phyloP scores from a whole-genome alignment of 768 basidiomycete species.

The Pholiota microspora region DNA sequence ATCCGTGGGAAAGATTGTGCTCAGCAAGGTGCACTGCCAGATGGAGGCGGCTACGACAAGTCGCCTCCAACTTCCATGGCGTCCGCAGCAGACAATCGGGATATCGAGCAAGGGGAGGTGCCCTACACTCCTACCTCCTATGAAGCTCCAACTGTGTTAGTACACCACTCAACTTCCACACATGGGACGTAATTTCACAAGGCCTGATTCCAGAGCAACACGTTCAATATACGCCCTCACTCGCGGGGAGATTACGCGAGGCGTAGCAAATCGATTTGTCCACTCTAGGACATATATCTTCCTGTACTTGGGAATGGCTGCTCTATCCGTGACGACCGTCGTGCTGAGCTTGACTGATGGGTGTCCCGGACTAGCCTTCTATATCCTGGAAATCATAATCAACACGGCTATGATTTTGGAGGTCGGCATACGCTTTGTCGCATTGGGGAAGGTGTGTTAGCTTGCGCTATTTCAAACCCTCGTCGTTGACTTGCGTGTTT shows the following conservation, averaged over 20 bases:
- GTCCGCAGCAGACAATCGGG: conserved; percentile 35
- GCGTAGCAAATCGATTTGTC: conserved; percentile 87
- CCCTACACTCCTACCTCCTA: conserved; percentile 23
- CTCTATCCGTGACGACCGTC: conserved; percentile 82
- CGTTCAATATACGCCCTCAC: conserved; percentile 86
- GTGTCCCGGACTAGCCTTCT: conserved; percentile 87
- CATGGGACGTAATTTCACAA: conserved; percentile 15
- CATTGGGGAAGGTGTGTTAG: conserved; percentile 81
- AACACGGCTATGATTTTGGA: conserved; percentile 93
- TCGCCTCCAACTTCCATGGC: conserved; percentile 23
- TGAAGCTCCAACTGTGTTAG: conserved; percentile 25
- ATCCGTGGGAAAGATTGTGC: no score
- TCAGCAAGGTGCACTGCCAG: no score
- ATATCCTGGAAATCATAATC: conserved; percentile 84
- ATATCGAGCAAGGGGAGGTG: conserved; percentile 30
- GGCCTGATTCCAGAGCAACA: conserved; percentile 47
- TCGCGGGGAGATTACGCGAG: conserved; percentile 77
- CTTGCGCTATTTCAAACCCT: not conserved
- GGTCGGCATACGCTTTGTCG: conserved; percentile 87
- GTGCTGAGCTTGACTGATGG: conserved; percentile 79
- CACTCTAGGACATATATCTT: conserved; percentile 86
- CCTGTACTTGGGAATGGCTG: conserved; percentile 88
- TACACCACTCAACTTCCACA: conserved; percentile 7
- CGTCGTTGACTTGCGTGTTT: not conserved
- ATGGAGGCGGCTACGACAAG: no score